A percentile compares a stretch with the other conserved stretches of the same genome.
phyloP scores from a whole-genome alignment of 768 basidiomycete species.

The Boletus sp. region DNA sequence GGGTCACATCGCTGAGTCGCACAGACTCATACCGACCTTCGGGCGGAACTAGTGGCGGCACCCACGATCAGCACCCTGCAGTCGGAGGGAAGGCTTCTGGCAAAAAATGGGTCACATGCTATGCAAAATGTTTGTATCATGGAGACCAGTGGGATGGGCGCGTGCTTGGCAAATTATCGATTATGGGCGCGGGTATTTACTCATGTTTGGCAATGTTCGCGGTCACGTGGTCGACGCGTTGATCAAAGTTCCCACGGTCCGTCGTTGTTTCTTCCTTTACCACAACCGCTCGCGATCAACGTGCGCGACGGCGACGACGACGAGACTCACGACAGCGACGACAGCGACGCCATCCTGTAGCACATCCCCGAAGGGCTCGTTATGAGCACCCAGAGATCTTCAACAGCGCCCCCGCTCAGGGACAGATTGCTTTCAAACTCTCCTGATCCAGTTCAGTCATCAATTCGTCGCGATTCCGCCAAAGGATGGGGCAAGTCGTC shows the following conservation, averaged over 20 bases:
- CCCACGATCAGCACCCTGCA: too few species aligned
- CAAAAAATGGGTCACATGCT: too few species aligned
- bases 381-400: conserved; percentile 30
- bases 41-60: too few species aligned
- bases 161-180: too few species aligned
- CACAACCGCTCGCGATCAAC: conserved; percentile 9
- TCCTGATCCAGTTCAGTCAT: conserved; percentile 62
- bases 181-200: conserved; percentile 2
- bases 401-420: conserved; percentile 46
- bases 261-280: conserved; percentile 13
- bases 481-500: conserved; percentile 60
- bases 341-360: conserved; percentile 11
- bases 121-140: too few species aligned
- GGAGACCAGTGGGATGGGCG: too few species aligned
- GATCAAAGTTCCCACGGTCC: conserved; percentile 28
- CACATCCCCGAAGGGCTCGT: conserved; percentile 1
- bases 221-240: conserved; percentile 34
- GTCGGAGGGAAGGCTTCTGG: too few species aligned
- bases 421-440: conserved; percentile 63
- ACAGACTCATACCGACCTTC: too few species aligned
- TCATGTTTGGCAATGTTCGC: conserved; percentile 14
- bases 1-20: too few species aligned
- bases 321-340: conserved; percentile 22
- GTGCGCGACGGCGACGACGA: conserved; percentile 16
- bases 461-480: conserved; percentile 61